phyloP scores from a whole-genome alignment of 1,139 yeast species.

The Lodderomyces beijingensis region DNA sequence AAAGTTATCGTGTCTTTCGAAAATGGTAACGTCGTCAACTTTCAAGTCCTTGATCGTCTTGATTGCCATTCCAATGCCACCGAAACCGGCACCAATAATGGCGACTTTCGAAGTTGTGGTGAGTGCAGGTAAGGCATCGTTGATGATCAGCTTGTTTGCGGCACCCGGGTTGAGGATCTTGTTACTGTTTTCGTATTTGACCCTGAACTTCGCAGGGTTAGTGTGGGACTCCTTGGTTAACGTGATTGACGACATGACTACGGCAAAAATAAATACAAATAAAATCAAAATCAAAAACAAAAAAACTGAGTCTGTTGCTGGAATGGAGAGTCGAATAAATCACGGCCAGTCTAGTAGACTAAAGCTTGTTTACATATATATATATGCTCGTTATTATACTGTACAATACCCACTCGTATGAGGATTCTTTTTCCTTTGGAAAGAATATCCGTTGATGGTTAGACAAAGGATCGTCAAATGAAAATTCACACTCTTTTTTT shows the following conservation, averaged over 20 bases:
- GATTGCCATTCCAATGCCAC: slow-evolving; percentile 36
- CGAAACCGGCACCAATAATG: slow-evolving; percentile 49
- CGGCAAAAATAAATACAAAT: no score
- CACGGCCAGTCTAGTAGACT: no score
- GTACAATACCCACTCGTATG: no score
- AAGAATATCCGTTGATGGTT: no score
- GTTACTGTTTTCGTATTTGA: slow-evolving; percentile 25
- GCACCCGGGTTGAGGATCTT: slow-evolving; percentile 22
- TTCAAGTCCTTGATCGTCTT: slow-evolving; percentile 27
- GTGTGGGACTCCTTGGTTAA: slow-evolving; percentile 29
- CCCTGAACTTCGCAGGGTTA: slow-evolving; percentile 30
- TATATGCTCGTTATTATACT: no score
- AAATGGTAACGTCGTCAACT: slow-evolving; percentile 32
- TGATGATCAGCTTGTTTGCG: slow-evolving; percentile 4
- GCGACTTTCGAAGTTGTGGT: slow-evolving; percentile 27
- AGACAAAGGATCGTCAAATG: no score
- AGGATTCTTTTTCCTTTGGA: no score
- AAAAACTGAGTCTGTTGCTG: no score
- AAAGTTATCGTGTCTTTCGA: slow-evolving; percentile 41
- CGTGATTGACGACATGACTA: slow-evolving; percentile 26
- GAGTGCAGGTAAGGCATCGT: slow-evolving; percentile 19
- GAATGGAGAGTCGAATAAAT: no score
- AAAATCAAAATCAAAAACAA: no score
- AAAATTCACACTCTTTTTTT: no score
- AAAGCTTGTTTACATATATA: no score